These are phyloP conservation scores for Papilionanthe hybrid DNA, from an alignment of 116 monocot species.

Conservation along the genomic window DNA sequence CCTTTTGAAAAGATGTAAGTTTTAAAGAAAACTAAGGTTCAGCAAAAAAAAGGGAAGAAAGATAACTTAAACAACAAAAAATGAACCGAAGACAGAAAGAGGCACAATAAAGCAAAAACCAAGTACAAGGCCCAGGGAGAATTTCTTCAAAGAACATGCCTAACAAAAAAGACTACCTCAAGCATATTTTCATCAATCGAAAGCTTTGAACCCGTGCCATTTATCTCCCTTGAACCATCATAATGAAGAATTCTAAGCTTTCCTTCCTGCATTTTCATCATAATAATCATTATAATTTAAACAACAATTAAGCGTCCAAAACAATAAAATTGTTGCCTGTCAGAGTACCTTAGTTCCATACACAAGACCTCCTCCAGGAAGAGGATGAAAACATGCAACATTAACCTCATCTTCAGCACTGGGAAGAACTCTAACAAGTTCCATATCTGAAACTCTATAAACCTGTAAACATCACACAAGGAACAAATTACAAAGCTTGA, in stretches of 20 bases:
- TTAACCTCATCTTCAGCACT: constrained; percentile 99
- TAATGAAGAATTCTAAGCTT: constrained; percentile 88
- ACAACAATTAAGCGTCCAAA: not conserved
- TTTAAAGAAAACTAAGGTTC: not conserved
- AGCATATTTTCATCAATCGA: constrained; percentile 56
- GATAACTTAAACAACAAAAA: not conserved
- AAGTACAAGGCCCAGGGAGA: not conserved
- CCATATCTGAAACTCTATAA: constrained; percentile 99
- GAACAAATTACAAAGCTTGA: not conserved
- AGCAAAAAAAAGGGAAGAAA: not conserved
- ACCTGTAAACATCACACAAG: constrained; percentile 35
- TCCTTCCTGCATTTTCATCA: constrained; percentile 67
- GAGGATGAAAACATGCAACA: constrained; percentile 99
- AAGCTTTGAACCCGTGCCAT: constrained; percentile 25
- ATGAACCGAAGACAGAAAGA: not conserved
- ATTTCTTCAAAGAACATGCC: not conserved
- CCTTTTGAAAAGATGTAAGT: not conserved
- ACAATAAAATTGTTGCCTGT: not conserved
- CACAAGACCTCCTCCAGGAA: constrained; percentile 82
- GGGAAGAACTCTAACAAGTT: constrained; percentile 93
- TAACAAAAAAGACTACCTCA: constrained; percentile 32
- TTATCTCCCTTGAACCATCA: constrained; percentile 38
- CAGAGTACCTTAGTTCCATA: constrained; percentile 91
- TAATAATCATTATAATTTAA: not conserved
- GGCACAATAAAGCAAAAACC: not conserved